Evolutionary conservation across 176 grass and related monocot species (phyloP).

Genomic region (Alopecurus myosuroides): DNA sequence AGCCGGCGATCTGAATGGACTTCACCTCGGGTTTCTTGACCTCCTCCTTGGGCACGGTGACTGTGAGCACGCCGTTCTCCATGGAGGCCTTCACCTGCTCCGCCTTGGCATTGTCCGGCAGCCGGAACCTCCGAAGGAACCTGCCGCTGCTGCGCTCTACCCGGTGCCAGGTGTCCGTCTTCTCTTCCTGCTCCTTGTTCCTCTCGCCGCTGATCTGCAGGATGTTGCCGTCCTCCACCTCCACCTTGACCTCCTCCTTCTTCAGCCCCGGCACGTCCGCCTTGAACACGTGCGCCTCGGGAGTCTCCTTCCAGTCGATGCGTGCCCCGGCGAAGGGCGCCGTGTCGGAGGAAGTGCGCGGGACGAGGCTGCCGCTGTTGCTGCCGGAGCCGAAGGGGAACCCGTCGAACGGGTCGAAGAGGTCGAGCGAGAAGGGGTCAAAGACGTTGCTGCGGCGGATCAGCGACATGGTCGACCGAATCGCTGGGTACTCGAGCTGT

Average conservation of each 20-base stretch:
- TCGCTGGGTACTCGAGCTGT: not conserved
- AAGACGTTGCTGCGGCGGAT: conserved; percentile 55
- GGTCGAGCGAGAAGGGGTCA: conserved; percentile 63
- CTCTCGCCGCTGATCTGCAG: conserved; percentile 51
- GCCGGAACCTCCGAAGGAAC: conserved; percentile 40
- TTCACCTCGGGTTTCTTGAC: conserved; percentile 39
- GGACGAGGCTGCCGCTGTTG: conserved; percentile 1
- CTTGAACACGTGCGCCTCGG: not conserved
- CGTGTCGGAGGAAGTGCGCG: conserved; percentile 20
- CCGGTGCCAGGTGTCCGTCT: conserved; percentile 49
- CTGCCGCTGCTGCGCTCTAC: conserved; percentile 60
- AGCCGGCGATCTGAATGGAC: conserved; percentile 41
- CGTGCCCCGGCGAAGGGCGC: not conserved
- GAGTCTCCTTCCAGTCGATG: not conserved
- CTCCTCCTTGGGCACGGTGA: conserved; percentile 50
- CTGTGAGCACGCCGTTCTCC: conserved; percentile 60
- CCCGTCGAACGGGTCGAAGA: conserved; percentile 44
- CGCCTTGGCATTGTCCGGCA: conserved; percentile 45
- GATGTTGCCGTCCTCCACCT: not conserved
- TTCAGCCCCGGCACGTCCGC: not conserved
- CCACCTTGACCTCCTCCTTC: not conserved
- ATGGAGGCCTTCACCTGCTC: conserved; percentile 48
- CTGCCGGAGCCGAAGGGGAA: conserved; percentile 37
- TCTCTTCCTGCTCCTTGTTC: conserved; percentile 53
- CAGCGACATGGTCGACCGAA: conserved; percentile 26